A percentile compares a stretch with the other conserved stretches of the same genome.
Evolutionary conservation across 495 filamentous ascomycete species (phyloP).

Genomic region (Aspergillus indologenus): DNA sequence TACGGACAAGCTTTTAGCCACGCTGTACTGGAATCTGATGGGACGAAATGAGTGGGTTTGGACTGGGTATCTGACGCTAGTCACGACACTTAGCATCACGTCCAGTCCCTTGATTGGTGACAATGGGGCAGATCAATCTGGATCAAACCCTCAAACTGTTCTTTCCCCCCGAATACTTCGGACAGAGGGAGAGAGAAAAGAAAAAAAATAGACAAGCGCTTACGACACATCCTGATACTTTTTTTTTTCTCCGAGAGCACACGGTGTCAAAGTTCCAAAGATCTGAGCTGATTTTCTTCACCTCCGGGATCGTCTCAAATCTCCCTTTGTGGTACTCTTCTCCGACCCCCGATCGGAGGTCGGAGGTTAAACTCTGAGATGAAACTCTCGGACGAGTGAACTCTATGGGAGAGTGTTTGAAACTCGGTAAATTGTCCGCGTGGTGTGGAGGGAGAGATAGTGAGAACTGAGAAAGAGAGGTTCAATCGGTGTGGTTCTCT

Average conservation of each 20-base stretch:
- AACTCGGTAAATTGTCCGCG: background rate
- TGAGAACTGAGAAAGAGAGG: too few species aligned
- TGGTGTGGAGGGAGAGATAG: background rate
- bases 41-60: constrained; percentile 4
- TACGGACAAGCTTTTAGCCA: constrained; percentile 32
- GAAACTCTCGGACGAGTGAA: background rate
- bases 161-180: background rate
- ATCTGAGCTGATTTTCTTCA: background rate
- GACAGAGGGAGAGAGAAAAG: too few species aligned
- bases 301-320: background rate
- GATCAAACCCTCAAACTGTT: background rate
- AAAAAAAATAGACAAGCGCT: background rate
- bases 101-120: background rate
- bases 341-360: background rate
- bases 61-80: constrained; percentile 17
- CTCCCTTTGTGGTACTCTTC: background rate
- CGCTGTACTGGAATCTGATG: constrained; percentile 15
- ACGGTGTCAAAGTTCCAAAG: background rate
- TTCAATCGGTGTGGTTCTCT: too few species aligned
- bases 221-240: background rate
- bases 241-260: background rate
- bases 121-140: background rate
- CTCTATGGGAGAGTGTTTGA: background rate
- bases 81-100: constrained; percentile 1
- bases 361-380: background rate